Base-by-base conservation (phyloP, 2,329 filamentous ascomycete genomes). In the Paramyrothecium sp. region DNA sequence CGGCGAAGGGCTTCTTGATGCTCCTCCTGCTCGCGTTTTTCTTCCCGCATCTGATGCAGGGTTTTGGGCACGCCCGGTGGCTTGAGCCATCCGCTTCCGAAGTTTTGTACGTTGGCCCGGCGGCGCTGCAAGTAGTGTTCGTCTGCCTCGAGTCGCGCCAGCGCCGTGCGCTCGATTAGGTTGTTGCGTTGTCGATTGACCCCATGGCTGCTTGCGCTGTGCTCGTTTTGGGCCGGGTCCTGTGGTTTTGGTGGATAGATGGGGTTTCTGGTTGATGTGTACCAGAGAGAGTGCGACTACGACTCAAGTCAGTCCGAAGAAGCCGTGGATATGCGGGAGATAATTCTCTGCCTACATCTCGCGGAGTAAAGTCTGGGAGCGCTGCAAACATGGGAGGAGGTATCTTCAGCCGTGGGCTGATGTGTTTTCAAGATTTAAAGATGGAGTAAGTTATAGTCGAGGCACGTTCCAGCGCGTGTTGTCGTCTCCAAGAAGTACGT, bases 21-120 rank as follows among this genome's bases (percentile, higher is more conserved):
- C 73, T 99, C 95, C 70, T 94, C 89, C 56, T 90, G 84, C 77
- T 99, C 95, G 12, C 90, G 85, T 63, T 89, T 87, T 77, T 99
- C 95, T 74, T 99, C 95, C 47, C 90, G 88, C 75, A 92, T 85
- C 61, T 96, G 92, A 69, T 96, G 89, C 58, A 97, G 85, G 1
- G 94, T 97, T 80, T 98, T 99, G 57, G 86, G 73, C 56, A 97
- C 83, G 8, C 94, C 95, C 0, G 92, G 92, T 0, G 95, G 95
- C 58, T 89, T 90, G 56, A 99, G 88, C 95, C 95, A 99, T 49
- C 84, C 85, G 63, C 88, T 90, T 59, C 95, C 95, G 69, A 96
- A 97, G 67, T 92, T 90, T 51, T 89, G 85, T 30, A 98, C 89
- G 63, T 94, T 92, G 51, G 85, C 77, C 67, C 93, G 92, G 51